Evolutionary conservation across 1,139 yeast species (phyloP), one percentile per base, ranked within the genome.

Genomic region (Kodamaea derodonti): DNA sequence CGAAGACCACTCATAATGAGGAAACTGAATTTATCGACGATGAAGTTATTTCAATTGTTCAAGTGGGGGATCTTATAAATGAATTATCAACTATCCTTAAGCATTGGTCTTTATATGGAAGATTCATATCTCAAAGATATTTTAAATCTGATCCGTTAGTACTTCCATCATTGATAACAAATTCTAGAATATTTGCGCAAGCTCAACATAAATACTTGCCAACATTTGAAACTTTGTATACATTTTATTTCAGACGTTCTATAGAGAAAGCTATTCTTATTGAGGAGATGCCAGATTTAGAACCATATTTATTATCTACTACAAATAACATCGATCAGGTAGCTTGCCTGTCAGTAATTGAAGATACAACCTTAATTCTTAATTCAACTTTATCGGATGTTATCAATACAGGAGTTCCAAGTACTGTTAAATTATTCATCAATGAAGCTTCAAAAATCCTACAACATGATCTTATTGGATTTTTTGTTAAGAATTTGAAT

Each of bases 81-180:
- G 97, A 92, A 49, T 62, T 85, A 14, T 75, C 95, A 0, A 69
- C 82, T 4, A 83, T 92, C 51, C 62, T 92, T 49, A 86, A 84
- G 50, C 80, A 88, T 42, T 92, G 98, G 97, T 69, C 85, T 7
- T 71, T 87, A 55, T 94, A 88, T 56, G 72, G 85, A 40, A 78
- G 78, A 49, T 92, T 88, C 49, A 71, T 86, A 45, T 75, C 86
- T 2, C 69, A 74, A 22, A 75, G 83, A 41, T 85, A 54, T 37
- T 47, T 49, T 26, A 38, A 31, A 4, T 27, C 32, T 13, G 36
- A 31, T 13, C 37, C 30, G 3, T 46, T 72, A 22, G 51, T 54
- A 24, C 47, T 75, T 23, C 87, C 88, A 2, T 55, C 61, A 28
- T 72, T 86, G 4, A 65, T 88, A 4, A 33, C 62, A 2, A 64